These are phyloP conservation scores for Saraca asoca DNA, from an alignment of 331 rosid species.

Conservation along the genomic window DNA sequence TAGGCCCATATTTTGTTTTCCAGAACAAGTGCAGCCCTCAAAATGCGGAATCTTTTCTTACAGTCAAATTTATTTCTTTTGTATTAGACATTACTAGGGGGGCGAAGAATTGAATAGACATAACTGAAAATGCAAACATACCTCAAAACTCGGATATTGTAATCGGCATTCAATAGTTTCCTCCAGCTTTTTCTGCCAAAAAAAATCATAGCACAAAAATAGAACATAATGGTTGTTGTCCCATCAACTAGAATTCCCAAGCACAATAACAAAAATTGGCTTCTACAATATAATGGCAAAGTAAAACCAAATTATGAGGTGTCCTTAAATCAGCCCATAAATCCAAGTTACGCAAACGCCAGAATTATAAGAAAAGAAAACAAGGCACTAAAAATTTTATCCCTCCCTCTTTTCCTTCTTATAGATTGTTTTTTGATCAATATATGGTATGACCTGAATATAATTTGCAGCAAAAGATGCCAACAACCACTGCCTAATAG, in stretches of 20 bases:
- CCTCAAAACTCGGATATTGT: conserved; percentile 81
- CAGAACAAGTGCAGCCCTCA: too few species aligned
- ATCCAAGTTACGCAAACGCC: background rate
- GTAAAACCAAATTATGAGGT: background rate
- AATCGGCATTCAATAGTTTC: conserved; percentile 62
- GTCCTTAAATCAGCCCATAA: conserved; percentile 10
- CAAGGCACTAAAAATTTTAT: background rate
- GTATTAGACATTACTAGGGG: too few species aligned
- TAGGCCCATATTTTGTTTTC: too few species aligned
- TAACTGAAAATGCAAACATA: conserved; percentile 26
- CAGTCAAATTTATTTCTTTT: too few species aligned
- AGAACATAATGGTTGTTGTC: background rate
- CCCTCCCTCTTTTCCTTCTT: background rate
- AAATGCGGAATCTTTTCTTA: too few species aligned
- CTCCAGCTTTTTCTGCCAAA: conserved; percentile 69
- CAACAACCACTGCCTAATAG: background rate
- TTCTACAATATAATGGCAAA: background rate
- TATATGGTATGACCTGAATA: background rate
- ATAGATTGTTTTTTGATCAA: background rate
- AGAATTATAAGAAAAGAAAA: background rate
- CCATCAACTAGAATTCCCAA: background rate
- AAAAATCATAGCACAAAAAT: conserved; percentile 14
- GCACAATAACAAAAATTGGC: background rate
- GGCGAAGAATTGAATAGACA: background rate
- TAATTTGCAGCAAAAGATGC: conserved; percentile 3